Base-by-base conservation (phyloP, 2,329 filamentous ascomycete species). In the Hansfordia pulvinata region DNA sequence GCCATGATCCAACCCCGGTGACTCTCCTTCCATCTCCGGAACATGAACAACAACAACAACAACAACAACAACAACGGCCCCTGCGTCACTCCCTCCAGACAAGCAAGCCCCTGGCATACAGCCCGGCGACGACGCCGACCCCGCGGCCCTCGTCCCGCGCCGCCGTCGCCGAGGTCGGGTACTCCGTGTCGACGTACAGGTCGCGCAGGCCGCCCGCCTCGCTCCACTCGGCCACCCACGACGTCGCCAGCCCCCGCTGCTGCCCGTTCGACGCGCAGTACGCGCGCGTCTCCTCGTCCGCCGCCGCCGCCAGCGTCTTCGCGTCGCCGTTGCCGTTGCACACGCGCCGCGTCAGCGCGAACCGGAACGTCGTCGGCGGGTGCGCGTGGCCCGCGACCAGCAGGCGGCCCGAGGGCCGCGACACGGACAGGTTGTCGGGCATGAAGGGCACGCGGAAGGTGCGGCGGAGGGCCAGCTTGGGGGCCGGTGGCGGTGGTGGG, bases 351-450 rank as follows among this genome's bases (percentile, higher is more conserved):
- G 44, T 42, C 4, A 33, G 17, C 2, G 47, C 35, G 23, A 50
- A 58, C 20, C 42, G 44, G 2, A 20, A 31, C 8, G 57, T 34
- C 3, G 42, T 41, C 0, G 47, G 44, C 2, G 47, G 26, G 23
- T 58, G 45, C 2, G 54, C 49, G 17, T 61, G 57, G 0, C 57
- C 57, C 0, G 57, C 50, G 11, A 55, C 47, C 8, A 57, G 31
- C 11, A 61, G 44, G n/a, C 40, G 42, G 24, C 38, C 35, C 41
- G 13, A 27, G 40, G 27, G 45, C 19, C 37, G 13, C 26, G 46
- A 40, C 3, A 44, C 25, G 1, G 50, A 49, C 8, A 61, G 40
- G 22, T 61, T 61, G 31, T 61, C 57, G 0, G 54, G 49, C 6
- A 51, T 17, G 31, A 57, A 61, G 0, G 54, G 50, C 3, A 56